Base-by-base conservation (phyloP, 495 filamentous ascomycete species). In the Hypoxylon lenormandii region DNA sequence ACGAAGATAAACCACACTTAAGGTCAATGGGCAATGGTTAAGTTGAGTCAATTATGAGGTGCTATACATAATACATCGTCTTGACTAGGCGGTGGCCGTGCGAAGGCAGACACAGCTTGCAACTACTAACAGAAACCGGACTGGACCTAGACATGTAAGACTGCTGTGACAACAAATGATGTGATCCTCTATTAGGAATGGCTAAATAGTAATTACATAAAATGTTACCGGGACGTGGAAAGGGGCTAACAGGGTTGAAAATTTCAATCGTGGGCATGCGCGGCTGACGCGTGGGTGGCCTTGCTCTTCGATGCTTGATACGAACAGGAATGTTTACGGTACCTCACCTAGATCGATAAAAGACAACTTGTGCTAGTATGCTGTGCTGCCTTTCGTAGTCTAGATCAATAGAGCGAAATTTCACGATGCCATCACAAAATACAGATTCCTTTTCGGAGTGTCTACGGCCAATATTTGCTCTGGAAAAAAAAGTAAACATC, bases 401-500 rank as follows among this genome's bases (percentile, higher is more conserved):
- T 1, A 2, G 7, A 45, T 21, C 10, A 7, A 33, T 33, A 33
- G 30, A 33, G 30, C 30, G 30, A 33, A 33, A 33, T 11, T 33
- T 8, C 30, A 33, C 30, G 30, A 33, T 33, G 30, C 10, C n/a
- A 36, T 69, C 59, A 54, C 28, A 15, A 55, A 46, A 21, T 43
- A 54, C 57, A 47, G 21, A 46, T 49, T 21, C 22, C 15, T 53
- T 16, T 49, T 69, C 59, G 58, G 59, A 15, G 23, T 13, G 36
- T 65, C 36, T 45, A 53, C 60, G 66, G 66, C 36, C 66, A 70
- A 65, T 70, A 65, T 70, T 60, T 47, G 33, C 30, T 5, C 26
- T 22, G 16, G 1, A 30, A 55, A 61, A 55, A 61, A 61, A 47
- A 64, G 48, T 28, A 63, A 64, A 46, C 18, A 50, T 15, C 23